These are phyloP conservation scores for Cryomyces minteri DNA, from an alignment of 495 filamentous ascomycete species.

Conservation along the genomic window DNA sequence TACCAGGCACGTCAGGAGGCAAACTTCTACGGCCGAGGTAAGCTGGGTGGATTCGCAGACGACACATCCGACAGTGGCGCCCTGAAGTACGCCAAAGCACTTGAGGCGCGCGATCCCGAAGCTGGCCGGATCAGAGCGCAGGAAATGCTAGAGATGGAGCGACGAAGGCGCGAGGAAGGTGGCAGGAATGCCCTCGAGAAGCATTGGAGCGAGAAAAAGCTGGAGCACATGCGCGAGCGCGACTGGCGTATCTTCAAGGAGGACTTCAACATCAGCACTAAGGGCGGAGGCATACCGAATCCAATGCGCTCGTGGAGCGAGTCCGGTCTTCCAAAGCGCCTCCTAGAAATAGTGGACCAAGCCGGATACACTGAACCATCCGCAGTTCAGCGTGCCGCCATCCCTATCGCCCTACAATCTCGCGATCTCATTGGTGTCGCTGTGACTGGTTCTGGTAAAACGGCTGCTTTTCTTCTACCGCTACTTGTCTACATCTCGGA, in stretches of 20 bases:
- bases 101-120: conserved; percentile 64
- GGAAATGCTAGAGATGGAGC: conserved; percentile 79
- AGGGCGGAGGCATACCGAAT: conserved; percentile 78
- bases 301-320: conserved; percentile 95
- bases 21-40: conserved; percentile 64
- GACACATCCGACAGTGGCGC: conserved; percentile 51
- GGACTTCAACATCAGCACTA: conserved; percentile 93
- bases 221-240: conserved; percentile 92
- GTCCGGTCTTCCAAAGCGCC: conserved; percentile 55
- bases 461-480: conserved; percentile 84
- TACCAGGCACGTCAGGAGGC: conserved; percentile 59
- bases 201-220: conserved; percentile 94
- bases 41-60: conserved; percentile 69
- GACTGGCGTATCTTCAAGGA: conserved; percentile 99
- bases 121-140: conserved; percentile 60
- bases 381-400: conserved; percentile 81
- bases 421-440: conserved; percentile 95
- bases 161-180: conserved; percentile 55
- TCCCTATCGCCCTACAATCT: conserved; percentile 85
- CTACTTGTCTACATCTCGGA: conserved; percentile 94
- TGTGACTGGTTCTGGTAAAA: conserved; percentile 98
- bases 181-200: conserved; percentile 56
- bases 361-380: conserved; percentile 92
- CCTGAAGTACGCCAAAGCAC: conserved; percentile 55
- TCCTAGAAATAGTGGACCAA: conserved; percentile 66